These are phyloP conservation scores for Pseudisothecium myosuroides DNA, from an alignment of 225 moss, liverwort and hornwort genomes.

Conservation along the genomic window DNA sequence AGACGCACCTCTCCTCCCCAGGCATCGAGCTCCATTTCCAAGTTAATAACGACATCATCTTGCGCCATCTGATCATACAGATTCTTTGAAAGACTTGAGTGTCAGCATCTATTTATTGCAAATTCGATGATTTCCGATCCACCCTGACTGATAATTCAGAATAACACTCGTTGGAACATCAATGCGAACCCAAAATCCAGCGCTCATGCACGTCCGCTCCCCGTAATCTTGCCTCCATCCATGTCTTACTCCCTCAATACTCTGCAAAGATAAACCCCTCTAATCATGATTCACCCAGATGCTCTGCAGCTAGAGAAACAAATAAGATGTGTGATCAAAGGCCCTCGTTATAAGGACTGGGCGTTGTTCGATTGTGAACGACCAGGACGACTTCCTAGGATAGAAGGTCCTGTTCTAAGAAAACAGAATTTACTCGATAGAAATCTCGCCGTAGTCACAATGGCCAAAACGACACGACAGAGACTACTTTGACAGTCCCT, in stretches of 20 bases:
- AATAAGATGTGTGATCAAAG: neutral
- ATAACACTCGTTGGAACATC: neutral
- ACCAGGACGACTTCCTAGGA: neutral
- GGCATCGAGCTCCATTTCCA: conserved; percentile 50
- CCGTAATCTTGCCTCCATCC: neutral
- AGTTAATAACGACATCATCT: conserved; percentile 34
- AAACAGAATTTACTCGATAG: neutral
- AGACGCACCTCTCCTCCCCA: conserved; percentile 74
- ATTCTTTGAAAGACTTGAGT: neutral
- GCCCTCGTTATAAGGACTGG: neutral
- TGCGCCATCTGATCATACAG: conserved; percentile 33
- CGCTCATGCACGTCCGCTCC: neutral
- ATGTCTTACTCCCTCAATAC: neutral
- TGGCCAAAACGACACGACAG: neutral
- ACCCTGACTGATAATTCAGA: neutral
- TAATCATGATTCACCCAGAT: neutral
- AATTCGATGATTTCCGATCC: neutral
- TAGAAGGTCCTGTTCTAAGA: neutral
- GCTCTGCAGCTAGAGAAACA: neutral
- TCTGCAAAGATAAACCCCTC: neutral
- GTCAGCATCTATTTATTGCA: neutral
- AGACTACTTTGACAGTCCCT: neutral
- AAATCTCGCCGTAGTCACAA: neutral
- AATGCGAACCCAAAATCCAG: neutral
- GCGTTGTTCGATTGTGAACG: neutral